Percentiles rank a stretch among this genome's conserved stretches.
phyloP scores from a whole-genome alignment of 2,329 filamentous ascomycete genomes.

The Colletotrichum tropicicola region DNA sequence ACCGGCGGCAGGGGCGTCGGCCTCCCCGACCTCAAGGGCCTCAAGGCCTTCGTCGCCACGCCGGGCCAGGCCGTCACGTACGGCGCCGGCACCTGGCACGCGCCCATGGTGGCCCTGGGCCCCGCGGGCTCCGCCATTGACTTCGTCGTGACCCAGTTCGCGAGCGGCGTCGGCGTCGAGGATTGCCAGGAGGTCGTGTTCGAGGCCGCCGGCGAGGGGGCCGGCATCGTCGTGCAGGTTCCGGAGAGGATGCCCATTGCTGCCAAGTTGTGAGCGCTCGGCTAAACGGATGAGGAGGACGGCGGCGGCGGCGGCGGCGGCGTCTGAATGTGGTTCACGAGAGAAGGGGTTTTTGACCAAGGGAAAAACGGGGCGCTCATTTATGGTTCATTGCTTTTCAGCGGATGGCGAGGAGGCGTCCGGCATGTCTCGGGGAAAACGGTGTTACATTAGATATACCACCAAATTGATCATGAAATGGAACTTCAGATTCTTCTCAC shows the following conservation, averaged over 20 bases:
- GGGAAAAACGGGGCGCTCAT: no score
- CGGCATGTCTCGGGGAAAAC: not conserved
- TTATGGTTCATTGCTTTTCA: not conserved
- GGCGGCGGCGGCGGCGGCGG: not conserved
- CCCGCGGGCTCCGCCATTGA: constrained; percentile 67
- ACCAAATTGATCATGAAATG: not conserved
- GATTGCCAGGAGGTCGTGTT: constrained; percentile 85
- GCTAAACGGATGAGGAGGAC: not conserved
- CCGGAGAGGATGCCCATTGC: constrained; percentile 29
- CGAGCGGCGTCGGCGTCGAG: constrained; percentile 82
- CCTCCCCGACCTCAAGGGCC: constrained; percentile 74
- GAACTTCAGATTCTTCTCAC: not conserved
- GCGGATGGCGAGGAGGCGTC: not conserved
- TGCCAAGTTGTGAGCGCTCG: constrained; percentile 29
- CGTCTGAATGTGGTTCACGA: not conserved
- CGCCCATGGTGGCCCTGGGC: constrained; percentile 92
- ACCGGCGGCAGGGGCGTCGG: constrained; percentile 54
- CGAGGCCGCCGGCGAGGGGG: constrained; percentile 44
- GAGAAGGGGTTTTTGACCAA: not conserved
- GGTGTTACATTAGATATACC: not conserved
- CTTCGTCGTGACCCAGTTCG: constrained; percentile 90
- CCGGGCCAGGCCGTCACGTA: constrained; percentile 90
- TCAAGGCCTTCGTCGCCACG: constrained; percentile 82
- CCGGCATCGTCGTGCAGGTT: constrained; percentile 49
- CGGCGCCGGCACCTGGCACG: constrained; percentile 91